Evolutionary conservation across 176 grass and related monocot genomes (phyloP).

Genomic region (Tillandsia fasciculata): DNA sequence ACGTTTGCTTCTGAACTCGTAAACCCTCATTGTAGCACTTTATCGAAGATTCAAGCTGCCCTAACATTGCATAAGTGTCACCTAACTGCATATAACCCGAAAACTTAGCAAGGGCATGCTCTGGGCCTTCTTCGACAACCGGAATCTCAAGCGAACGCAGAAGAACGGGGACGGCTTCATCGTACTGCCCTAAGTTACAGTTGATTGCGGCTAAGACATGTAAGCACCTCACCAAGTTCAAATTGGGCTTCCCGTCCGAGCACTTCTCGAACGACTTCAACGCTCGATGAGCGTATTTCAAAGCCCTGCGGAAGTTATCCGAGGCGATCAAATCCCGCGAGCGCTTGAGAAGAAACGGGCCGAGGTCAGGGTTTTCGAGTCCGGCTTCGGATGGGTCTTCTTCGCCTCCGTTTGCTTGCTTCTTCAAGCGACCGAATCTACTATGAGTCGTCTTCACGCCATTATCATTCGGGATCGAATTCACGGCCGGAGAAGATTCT

Average conservation of each 20-base stretch:
- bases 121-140: constrained; percentile 64
- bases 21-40: constrained; percentile 64
- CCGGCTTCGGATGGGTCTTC: constrained; percentile 40
- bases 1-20: constrained; percentile 64
- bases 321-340: constrained; percentile 86
- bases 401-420: constrained; percentile 28
- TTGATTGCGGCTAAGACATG: constrained; percentile 92
- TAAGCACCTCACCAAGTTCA: constrained; percentile 86
- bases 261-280: constrained; percentile 91
- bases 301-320: constrained; percentile 57
- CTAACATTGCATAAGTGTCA: constrained; percentile 78
- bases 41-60: constrained; percentile 64
- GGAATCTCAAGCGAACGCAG: constrained; percentile 67
- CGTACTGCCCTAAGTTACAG: constrained; percentile 59
- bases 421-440: constrained; percentile 35
- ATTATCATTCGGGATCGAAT: constrained; percentile 30
- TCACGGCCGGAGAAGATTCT: constrained; percentile 38
- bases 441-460: constrained; percentile 43
- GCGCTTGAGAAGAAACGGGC: constrained; percentile 95
- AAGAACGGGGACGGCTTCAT: constrained; percentile 64
- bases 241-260: constrained; percentile 56
- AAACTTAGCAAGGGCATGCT: constrained; percentile 90
- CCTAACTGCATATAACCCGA: constrained; percentile 92
- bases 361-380: constrained; percentile 79
- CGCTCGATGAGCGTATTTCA: constrained; percentile 86